Evolutionary conservation across 768 basidiomycete genomes (phyloP).

Genomic region (Leccinellum luteum): DNA sequence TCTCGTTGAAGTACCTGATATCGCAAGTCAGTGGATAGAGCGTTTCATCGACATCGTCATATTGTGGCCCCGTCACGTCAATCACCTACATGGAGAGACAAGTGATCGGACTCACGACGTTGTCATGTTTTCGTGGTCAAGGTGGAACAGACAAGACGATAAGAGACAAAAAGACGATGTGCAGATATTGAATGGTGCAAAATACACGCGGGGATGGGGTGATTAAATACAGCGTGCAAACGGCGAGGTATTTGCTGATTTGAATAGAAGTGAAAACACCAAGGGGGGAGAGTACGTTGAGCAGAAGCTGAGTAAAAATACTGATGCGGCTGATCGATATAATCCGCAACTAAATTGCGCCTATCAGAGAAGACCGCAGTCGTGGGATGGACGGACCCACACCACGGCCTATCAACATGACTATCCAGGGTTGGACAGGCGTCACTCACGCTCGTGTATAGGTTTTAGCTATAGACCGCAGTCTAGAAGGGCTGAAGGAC

Average conservation of each 20-base stretch:
- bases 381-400: background rate
- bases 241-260: background rate
- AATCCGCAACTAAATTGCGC: background rate
- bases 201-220: background rate
- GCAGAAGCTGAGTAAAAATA: background rate
- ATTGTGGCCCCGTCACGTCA: background rate
- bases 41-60: background rate
- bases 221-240: background rate
- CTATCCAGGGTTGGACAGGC: background rate
- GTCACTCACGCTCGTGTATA: background rate
- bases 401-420: background rate
- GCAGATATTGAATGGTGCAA: background rate
- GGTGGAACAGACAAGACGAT: background rate
- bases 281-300: background rate
- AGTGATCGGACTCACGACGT: background rate
- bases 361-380: background rate
- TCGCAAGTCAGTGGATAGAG: background rate
- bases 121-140: background rate
- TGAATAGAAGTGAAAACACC: background rate
- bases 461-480: background rate
- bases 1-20: slow-evolving; percentile 10
- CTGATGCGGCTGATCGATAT: background rate
- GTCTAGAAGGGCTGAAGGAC: background rate
- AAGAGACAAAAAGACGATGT: background rate
- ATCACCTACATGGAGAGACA: background rate